Percentiles rank a stretch among this genome's conserved stretches.
These are phyloP conservation scores for Citrus cavaleriei DNA, from an alignment of 345 rosid genomes.

Conservation along the genomic window DNA sequence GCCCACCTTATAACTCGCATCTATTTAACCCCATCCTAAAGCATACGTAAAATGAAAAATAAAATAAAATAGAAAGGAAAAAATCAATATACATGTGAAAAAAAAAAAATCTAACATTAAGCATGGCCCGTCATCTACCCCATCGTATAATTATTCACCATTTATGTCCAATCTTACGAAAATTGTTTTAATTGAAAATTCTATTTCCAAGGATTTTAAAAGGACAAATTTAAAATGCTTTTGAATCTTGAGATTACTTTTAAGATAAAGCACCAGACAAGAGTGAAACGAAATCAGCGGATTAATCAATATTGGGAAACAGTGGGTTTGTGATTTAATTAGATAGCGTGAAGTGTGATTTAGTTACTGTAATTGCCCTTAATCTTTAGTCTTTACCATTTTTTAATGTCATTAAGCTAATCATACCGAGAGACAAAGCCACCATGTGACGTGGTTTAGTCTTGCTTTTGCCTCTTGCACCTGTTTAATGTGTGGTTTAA, in stretches of 20 bases:
- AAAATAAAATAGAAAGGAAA: neutral
- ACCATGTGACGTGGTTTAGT: constrained; percentile 7
- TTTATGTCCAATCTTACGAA: neutral
- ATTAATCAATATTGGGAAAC: neutral
- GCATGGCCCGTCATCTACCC: neutral
- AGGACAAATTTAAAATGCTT: too few species aligned
- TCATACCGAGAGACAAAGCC: constrained; percentile 18
- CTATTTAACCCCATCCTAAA: neutral
- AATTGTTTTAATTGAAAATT: too few species aligned
- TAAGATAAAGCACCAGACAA: neutral
- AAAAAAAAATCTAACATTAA: too few species aligned
- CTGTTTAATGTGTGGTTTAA: constrained; percentile 12
- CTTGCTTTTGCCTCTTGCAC: constrained; percentile 11
- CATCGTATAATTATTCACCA: too few species aligned
- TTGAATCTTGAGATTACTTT: neutral
- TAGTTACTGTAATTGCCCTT: neutral
- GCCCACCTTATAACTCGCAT: neutral
- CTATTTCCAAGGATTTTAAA: neutral
- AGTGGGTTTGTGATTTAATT: neutral
- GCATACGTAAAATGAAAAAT: neutral
- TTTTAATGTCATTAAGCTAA: constrained; percentile 3
- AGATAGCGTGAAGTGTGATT: constrained; percentile 1
- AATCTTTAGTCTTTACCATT: neutral
- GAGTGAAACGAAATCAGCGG: constrained; percentile 15
- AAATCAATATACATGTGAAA: neutral